Evolutionary conservation across 495 filamentous ascomycete species (phyloP).

Genomic region (Cercophora newfieldiana): DNA sequence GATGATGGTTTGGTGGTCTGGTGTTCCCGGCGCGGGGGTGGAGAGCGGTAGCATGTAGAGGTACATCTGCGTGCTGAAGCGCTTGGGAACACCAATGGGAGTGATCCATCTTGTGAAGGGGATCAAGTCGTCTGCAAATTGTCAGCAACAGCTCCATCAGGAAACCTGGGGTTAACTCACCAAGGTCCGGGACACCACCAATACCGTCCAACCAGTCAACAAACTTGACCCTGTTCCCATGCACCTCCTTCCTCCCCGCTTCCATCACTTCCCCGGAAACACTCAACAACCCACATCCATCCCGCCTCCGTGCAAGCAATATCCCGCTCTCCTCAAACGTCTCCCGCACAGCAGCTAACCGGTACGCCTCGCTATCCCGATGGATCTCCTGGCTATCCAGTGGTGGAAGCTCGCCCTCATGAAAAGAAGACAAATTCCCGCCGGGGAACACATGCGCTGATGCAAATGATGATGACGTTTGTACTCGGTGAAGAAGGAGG

Average conservation of each 20-base stretch:
- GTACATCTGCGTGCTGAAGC: constrained; percentile 96
- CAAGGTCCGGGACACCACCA: constrained; percentile 65
- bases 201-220: constrained; percentile 61
- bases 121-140: constrained; percentile 56
- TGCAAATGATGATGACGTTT: constrained; percentile 78
- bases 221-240: constrained; percentile 61
- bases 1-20: constrained; percentile 38
- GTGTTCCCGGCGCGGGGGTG: not conserved
- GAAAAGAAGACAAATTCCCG: constrained; percentile 72
- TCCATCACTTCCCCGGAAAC: constrained; percentile 51
- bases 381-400: constrained; percentile 54
- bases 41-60: constrained; percentile 81
- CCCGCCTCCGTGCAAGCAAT: constrained; percentile 62
- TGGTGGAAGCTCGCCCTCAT: constrained; percentile 64
- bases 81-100: constrained; percentile 64
- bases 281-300: constrained; percentile 12
- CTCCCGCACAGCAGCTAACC: constrained; percentile 80
- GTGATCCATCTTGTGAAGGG: constrained; percentile 95
- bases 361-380: constrained; percentile 65
- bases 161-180: constrained; percentile 39
- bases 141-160: not conserved
- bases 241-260: constrained; percentile 65
- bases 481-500: constrained; percentile 82
- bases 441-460: constrained; percentile 96
- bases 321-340: constrained; percentile 96